These are phyloP conservation scores for Noccaea bulbosa DNA, from an alignment of 345 rosid genomes.

Conservation along the genomic window DNA sequence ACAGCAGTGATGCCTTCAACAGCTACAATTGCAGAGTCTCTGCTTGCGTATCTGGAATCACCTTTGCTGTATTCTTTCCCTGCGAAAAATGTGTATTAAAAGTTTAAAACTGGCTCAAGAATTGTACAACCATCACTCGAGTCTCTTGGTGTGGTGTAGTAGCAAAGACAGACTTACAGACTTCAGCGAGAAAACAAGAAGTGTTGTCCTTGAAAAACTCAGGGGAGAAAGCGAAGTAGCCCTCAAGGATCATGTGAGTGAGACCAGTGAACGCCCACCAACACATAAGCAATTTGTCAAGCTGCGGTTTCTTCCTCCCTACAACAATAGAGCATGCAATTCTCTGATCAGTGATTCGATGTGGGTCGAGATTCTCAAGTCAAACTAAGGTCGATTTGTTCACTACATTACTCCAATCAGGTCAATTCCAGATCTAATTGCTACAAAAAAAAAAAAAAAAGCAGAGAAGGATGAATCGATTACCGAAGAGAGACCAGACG, in stretches of 20 bases:
- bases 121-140: no score
- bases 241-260: slow-evolving; percentile 79
- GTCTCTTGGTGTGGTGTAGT: no score
- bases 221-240: slow-evolving; percentile 89
- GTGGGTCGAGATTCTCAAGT: background rate
- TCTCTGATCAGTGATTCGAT: background rate
- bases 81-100: slow-evolving; percentile 40
- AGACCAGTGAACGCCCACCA: slow-evolving; percentile 99
- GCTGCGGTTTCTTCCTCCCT: slow-evolving; percentile 48
- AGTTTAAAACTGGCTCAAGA: no score
- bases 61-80: slow-evolving; percentile 99
- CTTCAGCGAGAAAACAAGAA: slow-evolving; percentile 82
- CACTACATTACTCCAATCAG: background rate
- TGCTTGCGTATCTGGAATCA: slow-evolving; percentile 85
- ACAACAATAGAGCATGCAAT: no score
- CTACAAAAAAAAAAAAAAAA: background rate
- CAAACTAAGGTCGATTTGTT: slow-evolving; percentile 13
- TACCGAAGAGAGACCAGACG: slow-evolving; percentile 82
- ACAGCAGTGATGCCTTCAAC: slow-evolving; percentile 92
- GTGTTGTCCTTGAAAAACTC: slow-evolving; percentile 82
- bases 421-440: background rate
- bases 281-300: slow-evolving; percentile 82
- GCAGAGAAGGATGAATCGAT: background rate
- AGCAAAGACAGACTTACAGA: slow-evolving; percentile 65
- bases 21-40: slow-evolving; percentile 70